Evolutionary conservation across 1,139 yeast species (phyloP).

Genomic region (Trichomonascaceae sp.): DNA sequence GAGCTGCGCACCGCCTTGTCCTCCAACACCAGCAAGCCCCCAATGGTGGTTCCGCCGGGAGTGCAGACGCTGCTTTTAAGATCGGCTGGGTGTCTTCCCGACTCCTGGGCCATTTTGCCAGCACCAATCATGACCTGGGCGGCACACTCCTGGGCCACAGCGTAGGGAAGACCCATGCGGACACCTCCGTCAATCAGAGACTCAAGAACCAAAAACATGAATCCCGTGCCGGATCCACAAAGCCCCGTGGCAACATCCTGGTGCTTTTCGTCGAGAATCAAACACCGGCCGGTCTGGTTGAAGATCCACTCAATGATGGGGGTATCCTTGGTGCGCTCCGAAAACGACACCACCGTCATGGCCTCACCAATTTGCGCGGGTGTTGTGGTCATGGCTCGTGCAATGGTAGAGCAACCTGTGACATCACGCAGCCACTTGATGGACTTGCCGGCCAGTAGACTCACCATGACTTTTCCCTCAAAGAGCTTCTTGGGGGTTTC

Average conservation of each 20-base stretch:
- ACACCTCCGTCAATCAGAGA: conserved; percentile 91
- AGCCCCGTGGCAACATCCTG: conserved; percentile 95
- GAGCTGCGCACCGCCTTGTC: conserved; percentile 82
- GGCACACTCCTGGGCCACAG: conserved; percentile 78
- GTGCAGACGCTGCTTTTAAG: conserved; percentile 85
- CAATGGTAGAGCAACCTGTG: conserved; percentile 31
- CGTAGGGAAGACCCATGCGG: conserved; percentile 84
- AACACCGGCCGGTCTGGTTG: conserved; percentile 39
- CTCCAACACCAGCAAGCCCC: conserved; percentile 87
- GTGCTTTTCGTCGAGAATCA: conserved; percentile 47
- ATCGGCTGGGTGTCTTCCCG: conserved; percentile 88
- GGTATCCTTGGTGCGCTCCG: conserved; percentile 30
- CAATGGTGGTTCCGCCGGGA: conserved; percentile 97
- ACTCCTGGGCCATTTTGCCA: conserved; percentile 68
- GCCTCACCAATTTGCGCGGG: conserved; percentile 86
- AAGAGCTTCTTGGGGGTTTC: conserved; percentile 27
- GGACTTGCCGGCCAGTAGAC: conserved; percentile 88
- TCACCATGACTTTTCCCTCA: conserved; percentile 53
- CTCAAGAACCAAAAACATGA: conserved; percentile 79
- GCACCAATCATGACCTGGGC: conserved; percentile 94
- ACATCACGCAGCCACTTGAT: conserved; percentile 48
- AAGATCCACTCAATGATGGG: conserved; percentile 42
- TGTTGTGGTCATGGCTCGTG: conserved; percentile 96
- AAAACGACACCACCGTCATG: conserved; percentile 64
- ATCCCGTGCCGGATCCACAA: conserved; percentile 96